A percentile compares a stretch with the other conserved stretches of the same genome.
Conservation (phyloP, 2,329 filamentous ascomycete genomes). For the Aspergillus brasiliensis region DNA sequence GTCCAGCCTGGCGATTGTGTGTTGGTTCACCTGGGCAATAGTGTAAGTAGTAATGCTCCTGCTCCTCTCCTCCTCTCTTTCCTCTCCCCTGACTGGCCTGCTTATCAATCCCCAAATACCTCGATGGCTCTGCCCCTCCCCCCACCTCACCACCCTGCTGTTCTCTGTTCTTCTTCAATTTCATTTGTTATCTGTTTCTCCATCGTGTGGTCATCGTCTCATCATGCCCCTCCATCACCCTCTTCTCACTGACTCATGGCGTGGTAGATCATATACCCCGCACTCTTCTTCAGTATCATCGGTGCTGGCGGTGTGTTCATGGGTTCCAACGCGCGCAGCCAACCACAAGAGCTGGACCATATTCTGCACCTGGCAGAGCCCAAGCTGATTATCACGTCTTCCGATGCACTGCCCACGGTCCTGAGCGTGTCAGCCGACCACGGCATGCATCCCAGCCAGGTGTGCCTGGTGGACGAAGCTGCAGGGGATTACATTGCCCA, state of each 20-base stretch:
- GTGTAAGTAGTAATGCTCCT: slow-evolving; percentile 32
- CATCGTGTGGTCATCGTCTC: not conserved
- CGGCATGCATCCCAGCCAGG: slow-evolving; percentile 34
- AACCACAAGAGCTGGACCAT: slow-evolving; percentile 50
- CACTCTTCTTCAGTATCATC: slow-evolving; percentile 44
- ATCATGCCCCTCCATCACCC: slow-evolving; percentile 3
- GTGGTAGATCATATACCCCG: slow-evolving; percentile 41
- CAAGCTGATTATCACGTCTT: slow-evolving; percentile 49
- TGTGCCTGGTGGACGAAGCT: slow-evolving; percentile 41
- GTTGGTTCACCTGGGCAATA: slow-evolving; percentile 46
- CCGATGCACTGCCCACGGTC: slow-evolving; percentile 41
- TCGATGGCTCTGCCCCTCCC: slow-evolving; percentile 1
- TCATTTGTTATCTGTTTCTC: slow-evolving; percentile 8
- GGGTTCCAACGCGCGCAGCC: slow-evolving; percentile 55
- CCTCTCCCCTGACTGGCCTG: slow-evolving; percentile 6
- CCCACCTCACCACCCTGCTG: not conserved
- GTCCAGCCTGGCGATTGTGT: slow-evolving; percentile 47
- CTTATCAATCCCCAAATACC: not conserved
- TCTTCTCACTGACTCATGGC: slow-evolving; percentile 19
- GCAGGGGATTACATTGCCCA: slow-evolving; percentile 33
- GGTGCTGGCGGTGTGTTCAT: slow-evolving; percentile 53
- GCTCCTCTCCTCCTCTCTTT: not conserved
- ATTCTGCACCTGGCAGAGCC: slow-evolving; percentile 48
- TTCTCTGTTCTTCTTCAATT: not conserved
- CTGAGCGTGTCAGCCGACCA: slow-evolving; percentile 35